Evolutionary conservation across 306 rosid genomes (phyloP).

Genomic region (Castanospermum australe): DNA sequence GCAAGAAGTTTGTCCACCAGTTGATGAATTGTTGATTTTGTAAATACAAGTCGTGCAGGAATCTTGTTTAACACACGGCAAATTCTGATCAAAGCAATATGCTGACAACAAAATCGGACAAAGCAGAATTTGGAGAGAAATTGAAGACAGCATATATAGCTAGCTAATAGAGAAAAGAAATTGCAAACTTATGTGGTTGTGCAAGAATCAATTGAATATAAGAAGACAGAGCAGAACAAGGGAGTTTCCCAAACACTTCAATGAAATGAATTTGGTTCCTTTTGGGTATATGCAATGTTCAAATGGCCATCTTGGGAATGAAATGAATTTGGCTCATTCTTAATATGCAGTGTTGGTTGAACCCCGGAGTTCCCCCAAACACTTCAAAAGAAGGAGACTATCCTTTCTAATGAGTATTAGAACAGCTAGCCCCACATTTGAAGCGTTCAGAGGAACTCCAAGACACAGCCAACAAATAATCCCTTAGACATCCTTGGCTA

Average conservation of each 20-base stretch:
- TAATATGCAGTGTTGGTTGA: constrained; percentile 20
- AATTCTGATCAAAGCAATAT: neutral
- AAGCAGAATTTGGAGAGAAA: neutral
- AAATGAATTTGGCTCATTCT: neutral
- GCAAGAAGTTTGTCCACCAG: neutral
- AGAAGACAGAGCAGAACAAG: neutral
- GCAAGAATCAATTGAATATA: neutral
- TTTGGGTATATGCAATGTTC: neutral
- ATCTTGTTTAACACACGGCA: neutral
- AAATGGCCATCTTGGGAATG: neutral
- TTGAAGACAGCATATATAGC: neutral
- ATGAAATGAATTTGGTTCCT: neutral
- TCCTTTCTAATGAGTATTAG: neutral
- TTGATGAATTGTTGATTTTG: neutral
- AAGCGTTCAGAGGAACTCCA: constrained; percentile 51
- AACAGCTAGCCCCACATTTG: neutral
- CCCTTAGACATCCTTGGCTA: neutral
- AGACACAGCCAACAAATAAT: constrained; percentile 32
- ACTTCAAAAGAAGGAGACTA: constrained; percentile 28
- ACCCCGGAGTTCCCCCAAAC: constrained; percentile 44
- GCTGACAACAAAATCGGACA: neutral
- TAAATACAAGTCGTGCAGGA: neutral
- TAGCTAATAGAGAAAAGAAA: neutral
- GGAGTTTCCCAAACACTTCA: constrained; percentile 32
- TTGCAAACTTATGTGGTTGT: neutral